Percentiles rank a stretch among this genome's conserved stretches.
Conservation (phyloP, 371 early-diverging fungal genomes). For the Homolaphlyctis polyrhiza region DNA sequence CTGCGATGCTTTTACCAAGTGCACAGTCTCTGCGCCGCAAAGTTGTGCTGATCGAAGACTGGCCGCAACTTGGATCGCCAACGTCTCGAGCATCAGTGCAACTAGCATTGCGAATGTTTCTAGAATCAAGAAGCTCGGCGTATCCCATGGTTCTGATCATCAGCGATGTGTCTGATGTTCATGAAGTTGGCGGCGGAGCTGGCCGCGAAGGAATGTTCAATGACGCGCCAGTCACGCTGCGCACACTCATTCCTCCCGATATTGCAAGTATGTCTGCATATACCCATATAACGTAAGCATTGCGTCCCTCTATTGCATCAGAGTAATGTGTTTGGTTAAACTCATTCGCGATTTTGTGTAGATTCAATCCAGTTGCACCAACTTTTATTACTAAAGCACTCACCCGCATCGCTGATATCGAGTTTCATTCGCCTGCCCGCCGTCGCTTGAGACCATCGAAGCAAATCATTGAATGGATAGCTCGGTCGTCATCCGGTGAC, state of each 20-base stretch:
- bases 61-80: slow-evolving; percentile 42
- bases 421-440: slow-evolving; percentile 19
- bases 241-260: slow-evolving; percentile 19
- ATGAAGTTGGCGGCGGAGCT: slow-evolving; percentile 16
- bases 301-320: neutral
- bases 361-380: slow-evolving; percentile 54
- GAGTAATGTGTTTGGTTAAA: neutral
- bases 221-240: slow-evolving; percentile 6
- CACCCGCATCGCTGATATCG: slow-evolving; percentile 27
- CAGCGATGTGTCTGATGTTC: slow-evolving; percentile 36
- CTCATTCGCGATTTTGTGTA: slow-evolving; percentile 2
- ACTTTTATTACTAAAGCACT: slow-evolving; percentile 49
- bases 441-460: slow-evolving; percentile 8
- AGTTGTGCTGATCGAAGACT: slow-evolving; percentile 54
- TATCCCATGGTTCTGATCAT: slow-evolving; percentile 44
- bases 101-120: slow-evolving; percentile 26
- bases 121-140: slow-evolving; percentile 22
- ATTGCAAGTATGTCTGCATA: slow-evolving; percentile 4
- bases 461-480: slow-evolving; percentile 27
- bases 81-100: slow-evolving; percentile 38
- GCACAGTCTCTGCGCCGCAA: no score
- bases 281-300: slow-evolving; percentile 13
- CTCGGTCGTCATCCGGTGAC: slow-evolving; percentile 40
- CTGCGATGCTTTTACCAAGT: no score
- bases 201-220: neutral